Percentiles rank a stretch among this genome's conserved stretches.
These are phyloP conservation scores for Quercus engelmannii DNA, from an alignment of 306 rosid species.

Conservation along the genomic window DNA sequence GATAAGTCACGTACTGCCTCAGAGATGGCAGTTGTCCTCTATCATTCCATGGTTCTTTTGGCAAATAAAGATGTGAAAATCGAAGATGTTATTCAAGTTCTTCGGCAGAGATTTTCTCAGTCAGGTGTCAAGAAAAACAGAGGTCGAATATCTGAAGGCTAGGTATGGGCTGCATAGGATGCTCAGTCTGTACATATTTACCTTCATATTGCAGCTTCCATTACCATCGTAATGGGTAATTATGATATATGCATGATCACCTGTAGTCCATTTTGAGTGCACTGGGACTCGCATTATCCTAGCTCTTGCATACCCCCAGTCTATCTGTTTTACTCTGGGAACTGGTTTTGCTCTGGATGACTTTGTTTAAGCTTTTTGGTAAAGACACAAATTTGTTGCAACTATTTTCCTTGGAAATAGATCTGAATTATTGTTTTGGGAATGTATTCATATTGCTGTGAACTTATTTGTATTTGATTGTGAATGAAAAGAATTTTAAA, in stretches of 20 bases:
- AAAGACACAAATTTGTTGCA: neutral
- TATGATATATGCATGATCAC: too few relatives aligned
- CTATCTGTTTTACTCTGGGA: neutral
- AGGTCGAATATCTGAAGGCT: conserved; percentile 30
- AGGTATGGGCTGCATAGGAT: neutral
- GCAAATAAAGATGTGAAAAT: conserved; percentile 61
- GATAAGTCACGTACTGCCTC: conserved; percentile 30
- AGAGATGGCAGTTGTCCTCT: conserved; percentile 62
- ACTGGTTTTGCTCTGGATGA: neutral
- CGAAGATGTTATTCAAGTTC: conserved; percentile 76
- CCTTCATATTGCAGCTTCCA: neutral
- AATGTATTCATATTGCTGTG: neutral
- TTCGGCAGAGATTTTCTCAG: conserved; percentile 73
- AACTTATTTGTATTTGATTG: too few relatives aligned
- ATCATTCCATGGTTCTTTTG: conserved; percentile 75
- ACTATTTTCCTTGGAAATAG: too few relatives aligned
- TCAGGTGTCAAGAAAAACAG: conserved; percentile 83
- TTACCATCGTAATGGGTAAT: neutral
- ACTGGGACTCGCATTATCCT: neutral
- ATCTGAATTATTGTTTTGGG: neutral
- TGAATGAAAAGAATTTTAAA: too few relatives aligned
- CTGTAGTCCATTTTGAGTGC: neutral
- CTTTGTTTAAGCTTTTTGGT: neutral
- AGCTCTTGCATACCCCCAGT: neutral
- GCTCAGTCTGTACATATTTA: neutral